These are phyloP conservation scores for Gliomastix tumulicola DNA, from an alignment of 2,329 filamentous ascomycete species.

Conservation along the genomic window DNA sequence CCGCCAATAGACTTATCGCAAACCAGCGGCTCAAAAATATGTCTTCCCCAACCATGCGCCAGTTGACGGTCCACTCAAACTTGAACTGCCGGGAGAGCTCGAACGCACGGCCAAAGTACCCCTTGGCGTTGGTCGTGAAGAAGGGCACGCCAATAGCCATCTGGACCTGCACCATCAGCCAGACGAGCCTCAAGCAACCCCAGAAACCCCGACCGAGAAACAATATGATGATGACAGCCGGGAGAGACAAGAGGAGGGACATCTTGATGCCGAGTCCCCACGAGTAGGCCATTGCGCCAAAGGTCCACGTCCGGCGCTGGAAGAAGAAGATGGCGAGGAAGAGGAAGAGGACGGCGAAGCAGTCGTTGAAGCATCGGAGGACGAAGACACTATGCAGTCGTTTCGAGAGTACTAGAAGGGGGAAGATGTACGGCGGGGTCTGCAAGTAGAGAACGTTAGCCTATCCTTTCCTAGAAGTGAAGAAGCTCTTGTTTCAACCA, in stretches of 20 bases:
- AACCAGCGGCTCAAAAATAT: constrained; percentile 66
- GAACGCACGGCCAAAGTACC: constrained; percentile 78
- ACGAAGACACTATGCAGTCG: constrained; percentile 90
- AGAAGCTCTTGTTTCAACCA: constrained; percentile 12
- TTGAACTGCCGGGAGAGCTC: constrained; percentile 87
- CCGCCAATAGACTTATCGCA: constrained; percentile 55
- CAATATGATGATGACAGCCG: constrained; percentile 70
- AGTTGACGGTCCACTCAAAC: constrained; percentile 99
- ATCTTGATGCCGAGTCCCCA: constrained; percentile 90
- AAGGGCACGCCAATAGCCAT: constrained; percentile 64
- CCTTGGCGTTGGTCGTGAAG: constrained; percentile 52
- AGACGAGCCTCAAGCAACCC: constrained; percentile 59
- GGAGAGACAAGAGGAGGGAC: constrained; percentile 76
- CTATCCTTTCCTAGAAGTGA: no score
- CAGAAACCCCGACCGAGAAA: constrained; percentile 65
- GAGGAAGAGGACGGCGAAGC: constrained; percentile 76
- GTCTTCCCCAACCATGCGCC: constrained; percentile 87
- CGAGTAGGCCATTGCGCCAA: constrained; percentile 67
- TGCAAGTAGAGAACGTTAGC: constrained; percentile 21
- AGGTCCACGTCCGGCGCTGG: constrained; percentile 66
- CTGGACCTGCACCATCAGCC: constrained; percentile 73
- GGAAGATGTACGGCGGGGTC: constrained; percentile 82
- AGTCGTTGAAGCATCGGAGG: constrained; percentile 92
- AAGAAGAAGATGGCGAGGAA: constrained; percentile 76
- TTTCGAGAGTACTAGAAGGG: constrained; percentile 82